Percentiles rank a stretch among this genome's conserved stretches.
These are phyloP conservation scores for Penicillium sp. DNA, from an alignment of 2,329 filamentous ascomycete genomes.

Conservation along the genomic window DNA sequence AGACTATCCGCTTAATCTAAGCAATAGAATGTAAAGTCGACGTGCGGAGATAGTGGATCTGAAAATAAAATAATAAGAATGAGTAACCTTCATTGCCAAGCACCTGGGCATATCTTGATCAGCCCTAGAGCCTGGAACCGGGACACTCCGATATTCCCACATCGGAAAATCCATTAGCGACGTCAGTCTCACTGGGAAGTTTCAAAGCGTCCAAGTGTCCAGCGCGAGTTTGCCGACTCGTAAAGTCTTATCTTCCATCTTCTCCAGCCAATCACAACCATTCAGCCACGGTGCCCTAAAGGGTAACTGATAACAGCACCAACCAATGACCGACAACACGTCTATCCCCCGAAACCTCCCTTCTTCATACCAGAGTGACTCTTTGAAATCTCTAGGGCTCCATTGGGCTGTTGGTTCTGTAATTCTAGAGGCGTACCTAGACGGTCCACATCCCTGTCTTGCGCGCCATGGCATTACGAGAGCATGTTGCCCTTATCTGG, in stretches of 20 bases:
- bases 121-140: neutral
- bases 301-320: slow-evolving; percentile 2
- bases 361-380: neutral
- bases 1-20: neutral
- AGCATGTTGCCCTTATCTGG: slow-evolving; percentile 17
- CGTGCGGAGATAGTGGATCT: slow-evolving; percentile 4
- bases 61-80: neutral
- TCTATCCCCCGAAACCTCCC: neutral
- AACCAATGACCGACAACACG: neutral
- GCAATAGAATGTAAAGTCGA: too few relatives aligned
- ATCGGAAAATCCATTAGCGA: neutral
- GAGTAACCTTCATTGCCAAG: neutral
- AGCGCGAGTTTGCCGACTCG: neutral
- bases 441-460: neutral
- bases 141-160: neutral
- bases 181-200: neutral
- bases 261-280: slow-evolving; percentile 6
- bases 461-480: slow-evolving; percentile 15
- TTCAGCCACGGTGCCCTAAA: neutral
- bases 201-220: neutral
- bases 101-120: neutral
- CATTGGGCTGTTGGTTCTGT: neutral
- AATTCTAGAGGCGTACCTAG: neutral
- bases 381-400: neutral
- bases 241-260: slow-evolving; percentile 2